Base-by-base conservation (phyloP, 179 eudicot species). In the Dionaea muscipula region DNA sequence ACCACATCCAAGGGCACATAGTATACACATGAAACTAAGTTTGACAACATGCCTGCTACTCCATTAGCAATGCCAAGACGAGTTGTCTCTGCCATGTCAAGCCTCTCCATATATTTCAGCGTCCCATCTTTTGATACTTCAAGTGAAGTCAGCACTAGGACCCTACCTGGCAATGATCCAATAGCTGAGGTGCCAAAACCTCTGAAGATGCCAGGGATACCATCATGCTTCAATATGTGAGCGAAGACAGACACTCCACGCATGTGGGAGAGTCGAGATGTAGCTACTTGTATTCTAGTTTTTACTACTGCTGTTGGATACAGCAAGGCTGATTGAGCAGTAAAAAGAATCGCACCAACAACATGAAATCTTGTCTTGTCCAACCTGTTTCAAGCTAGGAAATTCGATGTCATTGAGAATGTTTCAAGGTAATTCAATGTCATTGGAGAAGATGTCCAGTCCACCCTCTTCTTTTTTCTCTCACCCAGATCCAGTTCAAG, bases 1-100 rank as follows among this genome's bases (percentile, higher is more conserved):
- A 85, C 88, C 94, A 85, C 94, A 65, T 85, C 94, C 51, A 85
- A 54, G 46, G 90, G 94, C 53, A 85, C 94, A 71, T 64, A 85
- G 68, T 80, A 80, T 25, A 58, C 68, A 54, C 79, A 82, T 22
- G 94, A 80, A 60, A 76, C 65, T 57, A 80, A 57, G 62, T 82
- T 82, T 24, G 86, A 80, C 38, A 78, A 57, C 94, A 85, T 80
- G 72, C 94, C 94, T 16, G 82, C 90, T 49, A 78, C 71, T 59
- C 82, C 90, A 71, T 82, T 85, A 52, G 82, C 84, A 53, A 85
- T 37, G 45, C 79, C 90, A 53, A 78, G 68, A 24, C 86, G 73
- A 31, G 94, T 72, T n/a, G 90, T 75, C 66, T 82, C 84, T 13
- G 79, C 70, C 76, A 85, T 74, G 57, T 74, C 59, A 38, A 70